Base-by-base conservation (phyloP, 148 eudicot species). In the Mesembryanthemum crystallinum region DNA sequence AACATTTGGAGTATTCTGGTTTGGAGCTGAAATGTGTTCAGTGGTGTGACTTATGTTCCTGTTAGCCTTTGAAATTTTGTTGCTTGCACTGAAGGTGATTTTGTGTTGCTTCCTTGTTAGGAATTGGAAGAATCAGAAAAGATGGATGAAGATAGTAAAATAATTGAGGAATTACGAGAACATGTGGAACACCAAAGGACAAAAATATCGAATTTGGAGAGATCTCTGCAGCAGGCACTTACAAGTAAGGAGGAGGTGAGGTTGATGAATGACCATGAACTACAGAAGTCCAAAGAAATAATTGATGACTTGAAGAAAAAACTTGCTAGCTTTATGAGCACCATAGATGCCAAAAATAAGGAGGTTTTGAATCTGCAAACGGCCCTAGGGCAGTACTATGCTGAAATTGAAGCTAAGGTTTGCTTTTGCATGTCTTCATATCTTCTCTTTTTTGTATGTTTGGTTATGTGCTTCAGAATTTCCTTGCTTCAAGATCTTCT, bases 351-450 rank as follows among this genome's bases (percentile, higher is more conserved):
- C 54, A 92, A 95, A 85, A 92, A 95, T 81, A 87, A 84, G 10
- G 99, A 95, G 80, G 86, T 92, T 82, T 79, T 85, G 79, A 95
- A 92, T 79, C 89, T 95, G 54, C 94, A 95, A 87, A 95, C 96
- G 84, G 99, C 97, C 59, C 90, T 95, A 76, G 99, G 99, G 74
- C 97, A 90, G 81, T 92, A 90, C 83, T 92, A 92, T 83, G 99
- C 99, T 67, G 97, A 95, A 87, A 89, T 92, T 67, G 99, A 95
- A 85, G 97, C 97, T 14, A 92, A 95, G 99, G 99, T 95, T 45
- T 60, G 74, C 25, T 64, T 63, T n/a, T 62, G n/a, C 64, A 51
- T 73, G 39, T 37, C 67, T 27, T 45, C 24, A n/a, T 67, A 47
- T 67, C 35, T 63, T 14, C 37, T 66, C 67, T 21, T 14, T 51